Conservation (phyloP, 2,329 filamentous ascomycete genomes). For the Colletotrichum noveboracense region DNA sequence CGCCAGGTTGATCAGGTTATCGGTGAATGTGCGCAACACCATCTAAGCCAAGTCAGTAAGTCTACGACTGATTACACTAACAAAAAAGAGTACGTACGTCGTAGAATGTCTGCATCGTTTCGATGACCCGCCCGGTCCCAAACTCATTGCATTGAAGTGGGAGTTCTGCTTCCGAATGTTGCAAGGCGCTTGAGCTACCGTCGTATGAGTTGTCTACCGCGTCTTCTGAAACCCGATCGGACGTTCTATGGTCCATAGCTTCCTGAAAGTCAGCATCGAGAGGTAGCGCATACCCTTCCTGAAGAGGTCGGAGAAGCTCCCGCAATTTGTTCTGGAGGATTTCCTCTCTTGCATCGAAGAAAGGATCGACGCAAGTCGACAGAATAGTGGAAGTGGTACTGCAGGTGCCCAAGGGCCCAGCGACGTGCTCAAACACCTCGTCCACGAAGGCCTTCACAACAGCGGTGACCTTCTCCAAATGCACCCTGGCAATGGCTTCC, state of each 20-base stretch:
- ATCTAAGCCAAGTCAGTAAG: conserved; percentile 31
- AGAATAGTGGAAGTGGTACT: conserved; percentile 28
- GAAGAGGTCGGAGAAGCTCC: conserved; percentile 44
- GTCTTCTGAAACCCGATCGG: no score
- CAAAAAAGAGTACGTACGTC: conserved; percentile 32
- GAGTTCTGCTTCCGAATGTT: not conserved
- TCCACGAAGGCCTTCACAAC: conserved; percentile 41
- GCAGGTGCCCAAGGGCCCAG: conserved; percentile 9
- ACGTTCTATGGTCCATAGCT: not conserved
- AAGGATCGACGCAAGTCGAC: conserved; percentile 31
- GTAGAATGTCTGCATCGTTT: conserved; percentile 51
- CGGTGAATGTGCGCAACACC: conserved; percentile 47
- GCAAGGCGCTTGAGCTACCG: no score
- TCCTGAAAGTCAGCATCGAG: conserved; percentile 36
- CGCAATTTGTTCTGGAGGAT: conserved; percentile 38
- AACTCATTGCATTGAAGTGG: conserved; percentile 28
- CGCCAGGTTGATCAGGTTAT: conserved; percentile 53
- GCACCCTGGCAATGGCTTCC: conserved; percentile 38
- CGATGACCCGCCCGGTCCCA: conserved; percentile 43
- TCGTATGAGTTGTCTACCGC: no score
- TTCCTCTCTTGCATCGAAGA: conserved; percentile 34
- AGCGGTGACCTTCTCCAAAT: conserved; percentile 35
- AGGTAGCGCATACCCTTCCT: conserved; percentile 35
- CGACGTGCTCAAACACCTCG: conserved; percentile 29
- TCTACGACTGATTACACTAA: not conserved